Percentiles rank a stretch among this genome's conserved stretches.
Conservation (phyloP, 306 rosid genomes). For the Quercus gilva region DNA sequence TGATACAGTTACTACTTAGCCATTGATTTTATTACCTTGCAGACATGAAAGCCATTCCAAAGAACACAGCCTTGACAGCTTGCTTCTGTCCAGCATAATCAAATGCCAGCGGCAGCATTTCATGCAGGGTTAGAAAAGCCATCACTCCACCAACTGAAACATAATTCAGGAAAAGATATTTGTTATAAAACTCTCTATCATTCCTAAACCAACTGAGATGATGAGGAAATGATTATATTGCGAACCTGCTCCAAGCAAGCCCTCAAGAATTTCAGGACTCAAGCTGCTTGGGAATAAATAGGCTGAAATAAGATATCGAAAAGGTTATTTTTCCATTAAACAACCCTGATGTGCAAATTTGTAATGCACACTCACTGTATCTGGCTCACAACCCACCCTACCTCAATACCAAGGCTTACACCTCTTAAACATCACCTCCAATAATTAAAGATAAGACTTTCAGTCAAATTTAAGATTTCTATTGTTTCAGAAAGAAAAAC, state of each 20-base stretch:
- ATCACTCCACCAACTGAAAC: slow-evolving; percentile 86
- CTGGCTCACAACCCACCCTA: slow-evolving; percentile 5
- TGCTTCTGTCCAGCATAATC: slow-evolving; percentile 95
- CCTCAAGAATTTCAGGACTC: slow-evolving; percentile 90
- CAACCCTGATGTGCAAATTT: background rate
- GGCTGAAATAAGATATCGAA: slow-evolving; percentile 42
- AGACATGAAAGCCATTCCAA: slow-evolving; percentile 98
- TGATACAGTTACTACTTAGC: background rate
- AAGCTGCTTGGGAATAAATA: slow-evolving; percentile 90
- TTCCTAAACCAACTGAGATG: background rate
- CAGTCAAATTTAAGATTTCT: slow-evolving; percentile 9
- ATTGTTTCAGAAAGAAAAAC: slow-evolving; percentile 14
- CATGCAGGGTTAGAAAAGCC: slow-evolving; percentile 94
- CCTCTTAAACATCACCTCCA: slow-evolving; percentile 2
- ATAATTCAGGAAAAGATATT: slow-evolving; percentile 11
- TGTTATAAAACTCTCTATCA: background rate
- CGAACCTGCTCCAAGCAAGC: slow-evolving; percentile 93
- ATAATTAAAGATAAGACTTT: slow-evolving; percentile 9
- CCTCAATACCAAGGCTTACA: slow-evolving; percentile 13
- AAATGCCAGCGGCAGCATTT: slow-evolving; percentile 94
- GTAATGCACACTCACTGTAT: background rate
- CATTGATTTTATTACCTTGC: slow-evolving; percentile 62
- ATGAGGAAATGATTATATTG: slow-evolving; percentile 5
- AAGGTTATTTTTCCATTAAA: slow-evolving; percentile 15
- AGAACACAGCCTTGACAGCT: slow-evolving; percentile 85